phyloP scores from a whole-genome alignment of 805 yeast species.

The Candida morakotiae region DNA sequence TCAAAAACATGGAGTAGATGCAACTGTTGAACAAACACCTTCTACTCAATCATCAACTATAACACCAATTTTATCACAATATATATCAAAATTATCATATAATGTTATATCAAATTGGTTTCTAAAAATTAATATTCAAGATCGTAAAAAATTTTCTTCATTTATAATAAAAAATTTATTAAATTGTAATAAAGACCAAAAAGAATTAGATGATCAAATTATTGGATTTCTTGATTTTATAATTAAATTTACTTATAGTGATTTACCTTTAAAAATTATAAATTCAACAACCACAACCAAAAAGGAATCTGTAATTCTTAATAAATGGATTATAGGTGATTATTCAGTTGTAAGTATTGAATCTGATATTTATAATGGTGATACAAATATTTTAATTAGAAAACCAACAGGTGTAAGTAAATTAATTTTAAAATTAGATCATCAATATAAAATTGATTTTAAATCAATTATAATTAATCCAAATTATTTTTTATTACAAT shows the following conservation, averaged over 20 bases:
- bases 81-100: conserved; percentile 60
- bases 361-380: conserved; percentile 50
- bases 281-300: conserved; percentile 13
- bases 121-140: conserved; percentile 54
- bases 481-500: conserved; percentile 49
- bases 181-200: conserved; percentile 15
- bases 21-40: conserved; percentile 49
- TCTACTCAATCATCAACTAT: conserved; percentile 43
- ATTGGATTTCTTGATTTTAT: conserved; percentile 66
- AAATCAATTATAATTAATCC: conserved; percentile 19
- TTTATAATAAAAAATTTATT: conserved; percentile 59
- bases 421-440: conserved; percentile 42
- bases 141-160: conserved; percentile 56
- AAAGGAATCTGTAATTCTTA: conserved; percentile 9
- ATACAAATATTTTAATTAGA: conserved; percentile 48
- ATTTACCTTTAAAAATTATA: conserved; percentile 50
- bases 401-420: conserved; percentile 64
- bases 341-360: conserved; percentile 55
- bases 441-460: conserved; percentile 8
- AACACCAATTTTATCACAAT: conserved; percentile 53
- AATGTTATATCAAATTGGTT: conserved; percentile 71
- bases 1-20: conserved; percentile 42
- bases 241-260: conserved; percentile 60
- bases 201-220: conserved; percentile 45
- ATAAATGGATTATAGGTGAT: conserved; percentile 60